Evolutionary conservation across 2,329 filamentous ascomycete species (phyloP), one percentile per base, ranked within the genome.

Genomic region (Elsinoe necatrix): DNA sequence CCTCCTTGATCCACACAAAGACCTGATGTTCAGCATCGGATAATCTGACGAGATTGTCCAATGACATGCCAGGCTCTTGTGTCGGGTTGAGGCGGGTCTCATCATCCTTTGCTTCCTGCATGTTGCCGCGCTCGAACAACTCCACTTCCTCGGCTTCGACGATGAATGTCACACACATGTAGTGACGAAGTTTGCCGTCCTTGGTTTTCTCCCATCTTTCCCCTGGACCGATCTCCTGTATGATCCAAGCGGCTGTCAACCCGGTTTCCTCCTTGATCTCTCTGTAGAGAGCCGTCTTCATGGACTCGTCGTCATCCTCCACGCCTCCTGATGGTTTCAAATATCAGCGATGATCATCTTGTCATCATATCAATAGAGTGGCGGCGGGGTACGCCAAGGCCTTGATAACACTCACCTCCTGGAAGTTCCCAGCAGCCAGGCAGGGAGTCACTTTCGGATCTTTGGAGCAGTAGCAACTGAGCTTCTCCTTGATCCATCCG

Each of bases 191-290:
- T 16, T 52, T 43, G 35, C 50, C 57, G 25, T 39, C 52, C 43
- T 56, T 54, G 14, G 52, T 55, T 7, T 59, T 60, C n/a, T 35
- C 31, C 55, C 60, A 61, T 18, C 50, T 39, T 14, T 54, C 43
- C 1, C 56, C 57, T 16, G 58, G 54, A 5, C 58, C 70, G 1
- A 67, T 65, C 25, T 61, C 56, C 37, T 55, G n/a, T 20, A 60
- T 47, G 34, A 75, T 62, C 39, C 63, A 63, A 14, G 56, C 62
- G 7, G 68, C 68, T 27, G 60, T 58, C 4, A 79, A 65, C 0
- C 76, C 74, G 5, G 73, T 65, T 64, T 79, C 76, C 64, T 80
- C 77, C 64, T 65, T 69, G 3, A 80, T 66, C 66, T 80, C 77
- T n/a, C 77, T 70, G 9, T 69, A 73, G n/a, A 72, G 71, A 11